Evolutionary conservation across 805 yeast genomes (phyloP).

Genomic region (Pichia eremophila): DNA sequence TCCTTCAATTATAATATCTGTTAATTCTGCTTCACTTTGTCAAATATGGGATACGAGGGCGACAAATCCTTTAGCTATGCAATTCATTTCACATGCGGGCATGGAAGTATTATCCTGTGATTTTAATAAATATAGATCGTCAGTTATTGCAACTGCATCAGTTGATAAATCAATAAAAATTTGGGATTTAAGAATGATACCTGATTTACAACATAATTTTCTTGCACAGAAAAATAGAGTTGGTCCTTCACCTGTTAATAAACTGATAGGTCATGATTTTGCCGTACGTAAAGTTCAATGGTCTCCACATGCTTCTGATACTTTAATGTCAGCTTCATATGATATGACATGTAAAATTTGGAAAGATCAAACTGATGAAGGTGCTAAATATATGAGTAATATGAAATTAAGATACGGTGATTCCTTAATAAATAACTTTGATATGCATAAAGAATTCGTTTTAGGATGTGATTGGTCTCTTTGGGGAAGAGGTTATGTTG

Average conservation of each 20-base stretch:
- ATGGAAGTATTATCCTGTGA: constrained; percentile 75
- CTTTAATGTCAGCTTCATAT: constrained; percentile 68
- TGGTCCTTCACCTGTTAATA: constrained; percentile 66
- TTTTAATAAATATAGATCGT: constrained; percentile 82
- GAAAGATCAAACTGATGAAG: constrained; percentile 60
- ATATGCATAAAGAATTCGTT: constrained; percentile 77
- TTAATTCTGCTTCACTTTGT: constrained; percentile 64
- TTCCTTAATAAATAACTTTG: constrained; percentile 51
- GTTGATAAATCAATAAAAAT: constrained; percentile 76
- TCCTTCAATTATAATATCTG: constrained; percentile 57
- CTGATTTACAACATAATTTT: constrained; percentile 22
- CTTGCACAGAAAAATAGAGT: constrained; percentile 35
- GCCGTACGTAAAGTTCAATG: constrained; percentile 78
- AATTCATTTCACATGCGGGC: constrained; percentile 67
- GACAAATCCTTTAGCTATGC: constrained; percentile 49
- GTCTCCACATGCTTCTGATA: constrained; percentile 80
- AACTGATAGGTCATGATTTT: constrained; percentile 76
- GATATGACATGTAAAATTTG: constrained; percentile 91
- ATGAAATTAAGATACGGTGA: constrained; percentile 37
- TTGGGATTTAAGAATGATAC: constrained; percentile 80
- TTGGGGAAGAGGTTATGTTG: constrained; percentile 96
- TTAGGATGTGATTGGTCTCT: constrained; percentile 91
- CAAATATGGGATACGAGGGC: constrained; percentile 78
- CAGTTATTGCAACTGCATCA: constrained; percentile 81
- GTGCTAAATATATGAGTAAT: constrained; percentile 38